Conservation (phyloP, 2,329 filamentous ascomycete species). For the Xylariales sp. region DNA sequence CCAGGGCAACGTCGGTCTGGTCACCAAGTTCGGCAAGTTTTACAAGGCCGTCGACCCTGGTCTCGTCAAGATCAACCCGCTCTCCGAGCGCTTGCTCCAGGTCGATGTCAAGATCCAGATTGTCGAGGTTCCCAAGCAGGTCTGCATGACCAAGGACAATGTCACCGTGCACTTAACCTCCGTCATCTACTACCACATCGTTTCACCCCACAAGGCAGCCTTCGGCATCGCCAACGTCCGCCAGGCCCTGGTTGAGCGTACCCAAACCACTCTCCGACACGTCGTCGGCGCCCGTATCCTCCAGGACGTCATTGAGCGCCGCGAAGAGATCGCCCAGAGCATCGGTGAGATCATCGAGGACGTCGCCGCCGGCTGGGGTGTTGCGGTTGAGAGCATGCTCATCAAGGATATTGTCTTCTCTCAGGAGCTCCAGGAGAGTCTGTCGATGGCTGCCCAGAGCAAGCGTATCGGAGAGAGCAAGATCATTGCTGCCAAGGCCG, state of each 20-base stretch:
- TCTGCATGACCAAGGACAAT: constrained; percentile 99
- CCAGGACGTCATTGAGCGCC: constrained; percentile 96
- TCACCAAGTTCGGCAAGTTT: constrained; percentile 94
- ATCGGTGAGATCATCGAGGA: constrained; percentile 98
- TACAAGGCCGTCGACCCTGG: constrained; percentile 95
- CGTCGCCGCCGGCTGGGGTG: constrained; percentile 89
- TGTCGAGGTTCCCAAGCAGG: constrained; percentile 90
- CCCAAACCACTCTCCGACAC: constrained; percentile 94
- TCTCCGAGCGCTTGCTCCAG: constrained; percentile 83
- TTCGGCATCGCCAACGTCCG: constrained; percentile 94
- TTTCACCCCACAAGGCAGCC: constrained; percentile 89
- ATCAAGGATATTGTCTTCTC: constrained; percentile 99
- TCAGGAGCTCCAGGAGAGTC: constrained; percentile 88
- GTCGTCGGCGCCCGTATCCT: constrained; percentile 93
- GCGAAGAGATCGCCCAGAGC: constrained; percentile 91
- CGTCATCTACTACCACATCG: constrained; percentile 99
- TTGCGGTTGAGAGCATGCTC: constrained; percentile 95
- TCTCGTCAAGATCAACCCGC: constrained; percentile 94
- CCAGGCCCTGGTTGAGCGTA: constrained; percentile 95
- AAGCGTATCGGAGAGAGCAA: constrained; percentile 99
- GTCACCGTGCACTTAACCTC: constrained; percentile 90
- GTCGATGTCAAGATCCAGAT: constrained; percentile 99
- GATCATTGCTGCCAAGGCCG: constrained; percentile 93
- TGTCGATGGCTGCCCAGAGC: constrained; percentile 97
- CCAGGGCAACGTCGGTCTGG: constrained; percentile 91